Percentiles rank a stretch among this genome's conserved stretches.
These are phyloP conservation scores for Pleurotus tuber-regium DNA, from an alignment of 768 basidiomycete species.

Conservation along the genomic window DNA sequence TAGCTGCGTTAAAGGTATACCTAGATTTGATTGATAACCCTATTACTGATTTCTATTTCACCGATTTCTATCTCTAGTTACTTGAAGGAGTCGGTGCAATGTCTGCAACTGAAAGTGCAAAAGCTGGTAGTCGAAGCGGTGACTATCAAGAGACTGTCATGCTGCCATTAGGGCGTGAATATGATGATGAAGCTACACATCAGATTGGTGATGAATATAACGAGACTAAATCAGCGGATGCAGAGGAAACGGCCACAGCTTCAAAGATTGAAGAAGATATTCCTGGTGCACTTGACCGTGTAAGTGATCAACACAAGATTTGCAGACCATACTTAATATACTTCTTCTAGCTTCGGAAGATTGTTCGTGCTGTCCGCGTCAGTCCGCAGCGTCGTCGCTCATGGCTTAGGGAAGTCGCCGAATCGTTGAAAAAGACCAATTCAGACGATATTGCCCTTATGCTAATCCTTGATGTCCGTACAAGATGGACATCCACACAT, in stretches of 20 bases:
- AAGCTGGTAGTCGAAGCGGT: neutral
- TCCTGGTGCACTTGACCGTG: conserved; percentile 1
- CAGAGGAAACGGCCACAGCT: neutral
- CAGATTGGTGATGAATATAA: neutral
- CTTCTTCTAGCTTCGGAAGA: conserved; percentile 19
- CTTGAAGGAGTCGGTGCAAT: conserved; percentile 13
- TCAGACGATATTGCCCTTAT: conserved; percentile 13
- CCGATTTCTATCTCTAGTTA: conserved; percentile 7
- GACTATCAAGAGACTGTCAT: conserved; percentile 12
- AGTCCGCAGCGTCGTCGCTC: conserved; percentile 19
- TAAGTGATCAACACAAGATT: neutral
- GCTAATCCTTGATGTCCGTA: conserved; percentile 30
- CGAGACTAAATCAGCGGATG: no score
- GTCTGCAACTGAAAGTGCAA: neutral
- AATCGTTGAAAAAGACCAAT: neutral
- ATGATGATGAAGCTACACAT: conserved; percentile 3
- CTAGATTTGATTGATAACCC: neutral
- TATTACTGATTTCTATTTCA: neutral
- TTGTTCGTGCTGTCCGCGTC: conserved; percentile 17
- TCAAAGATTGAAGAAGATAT: conserved; percentile 1
- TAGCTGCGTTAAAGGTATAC: conserved; percentile 28
- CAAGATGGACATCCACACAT: conserved; percentile 32
- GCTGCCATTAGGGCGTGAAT: conserved; percentile 1
- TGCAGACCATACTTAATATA: neutral
- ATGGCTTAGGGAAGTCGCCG: conserved; percentile 14